Percentiles rank a stretch among this genome's conserved stretches.
These are phyloP conservation scores for Magnolia sinica DNA, from an alignment of 164 flowering plant species.

Conservation along the genomic window DNA sequence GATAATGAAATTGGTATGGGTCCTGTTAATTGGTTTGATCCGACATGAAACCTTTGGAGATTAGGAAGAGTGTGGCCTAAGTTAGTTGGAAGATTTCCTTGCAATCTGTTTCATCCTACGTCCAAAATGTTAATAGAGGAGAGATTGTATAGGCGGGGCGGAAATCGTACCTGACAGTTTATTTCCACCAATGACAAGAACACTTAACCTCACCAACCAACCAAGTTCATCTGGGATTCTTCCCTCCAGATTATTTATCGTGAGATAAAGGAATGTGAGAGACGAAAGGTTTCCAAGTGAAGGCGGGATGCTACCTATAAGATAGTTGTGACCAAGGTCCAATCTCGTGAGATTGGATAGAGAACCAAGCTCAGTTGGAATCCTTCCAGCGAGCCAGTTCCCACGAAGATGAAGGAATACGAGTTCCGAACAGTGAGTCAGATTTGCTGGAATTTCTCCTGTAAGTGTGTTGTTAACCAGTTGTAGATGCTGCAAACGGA, in stretches of 20 bases:
- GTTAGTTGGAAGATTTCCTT: background rate
- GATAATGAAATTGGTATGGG: slow-evolving; percentile 27
- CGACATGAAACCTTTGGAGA: background rate
- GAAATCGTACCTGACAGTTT: background rate
- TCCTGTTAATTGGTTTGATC: slow-evolving; percentile 20
- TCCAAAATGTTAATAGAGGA: background rate
- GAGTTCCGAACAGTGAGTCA: slow-evolving; percentile 24
- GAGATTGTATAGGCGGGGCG: background rate
- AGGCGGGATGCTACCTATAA: slow-evolving; percentile 21
- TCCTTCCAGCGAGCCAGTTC: slow-evolving; percentile 1
- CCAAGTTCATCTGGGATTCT: background rate
- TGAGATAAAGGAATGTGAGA: background rate
- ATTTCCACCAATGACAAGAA: background rate
- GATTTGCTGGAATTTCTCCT: slow-evolving; percentile 32
- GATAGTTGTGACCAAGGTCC: slow-evolving; percentile 7
- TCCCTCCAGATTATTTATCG: background rate
- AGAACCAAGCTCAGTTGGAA: background rate
- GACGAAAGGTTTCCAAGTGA: slow-evolving; percentile 19
- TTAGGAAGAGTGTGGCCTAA: background rate
- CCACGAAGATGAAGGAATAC: background rate
- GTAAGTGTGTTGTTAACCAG: slow-evolving; percentile 25
- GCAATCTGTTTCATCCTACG: background rate
- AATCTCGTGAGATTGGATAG: background rate
- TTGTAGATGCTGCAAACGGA: slow-evolving; percentile 23
- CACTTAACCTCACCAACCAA: background rate